Conservation (phyloP, 768 basidiomycete species). For the Leccinum subtestaceum region DNA sequence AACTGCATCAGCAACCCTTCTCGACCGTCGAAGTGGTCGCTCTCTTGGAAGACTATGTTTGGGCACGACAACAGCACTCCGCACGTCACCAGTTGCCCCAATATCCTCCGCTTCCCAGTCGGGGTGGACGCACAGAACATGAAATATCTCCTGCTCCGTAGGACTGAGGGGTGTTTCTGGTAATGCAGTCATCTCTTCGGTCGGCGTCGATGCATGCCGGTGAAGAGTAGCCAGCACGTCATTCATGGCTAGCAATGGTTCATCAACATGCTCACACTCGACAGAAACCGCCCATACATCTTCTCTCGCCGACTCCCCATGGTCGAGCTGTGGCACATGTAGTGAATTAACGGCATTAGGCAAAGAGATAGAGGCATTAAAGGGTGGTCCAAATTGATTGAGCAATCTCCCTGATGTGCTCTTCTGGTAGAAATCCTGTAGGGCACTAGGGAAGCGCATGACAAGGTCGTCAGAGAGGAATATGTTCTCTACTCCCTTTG, state of each 20-base stretch:
- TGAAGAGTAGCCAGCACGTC: constrained; percentile 30
- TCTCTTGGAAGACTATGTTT: constrained; percentile 7
- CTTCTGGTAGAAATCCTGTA: constrained; percentile 55
- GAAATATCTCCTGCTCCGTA: constrained; percentile 71
- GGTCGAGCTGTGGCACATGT: constrained; percentile 4
- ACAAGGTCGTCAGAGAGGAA: constrained; percentile 65
- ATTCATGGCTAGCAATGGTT: constrained; percentile 25
- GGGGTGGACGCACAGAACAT: constrained; percentile 55
- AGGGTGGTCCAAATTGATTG: constrained; percentile 64
- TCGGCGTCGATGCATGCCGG: constrained; percentile 10
- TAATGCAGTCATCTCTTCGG: constrained; percentile 6
- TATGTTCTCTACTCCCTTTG: constrained; percentile 40
- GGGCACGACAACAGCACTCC: constrained; percentile 4
- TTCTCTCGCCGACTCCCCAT: constrained; percentile 7
- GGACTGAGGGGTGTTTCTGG: constrained; percentile 55
- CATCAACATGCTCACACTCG: constrained; percentile 23
- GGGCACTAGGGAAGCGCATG: constrained; percentile 58
- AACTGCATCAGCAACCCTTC: constrained; percentile 61
- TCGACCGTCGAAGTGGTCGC: constrained; percentile 45
- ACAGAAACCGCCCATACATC: constrained; percentile 19
- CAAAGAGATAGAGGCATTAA: constrained; percentile 42
- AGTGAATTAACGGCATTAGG: background rate
- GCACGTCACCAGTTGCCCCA: constrained; percentile 9
- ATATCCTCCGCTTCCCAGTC: constrained; percentile 47
- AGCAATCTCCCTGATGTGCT: constrained; percentile 47